Conservation (phyloP, 202 grass and related monocot genomes). For the Brachypodium distachyon region DNA sequence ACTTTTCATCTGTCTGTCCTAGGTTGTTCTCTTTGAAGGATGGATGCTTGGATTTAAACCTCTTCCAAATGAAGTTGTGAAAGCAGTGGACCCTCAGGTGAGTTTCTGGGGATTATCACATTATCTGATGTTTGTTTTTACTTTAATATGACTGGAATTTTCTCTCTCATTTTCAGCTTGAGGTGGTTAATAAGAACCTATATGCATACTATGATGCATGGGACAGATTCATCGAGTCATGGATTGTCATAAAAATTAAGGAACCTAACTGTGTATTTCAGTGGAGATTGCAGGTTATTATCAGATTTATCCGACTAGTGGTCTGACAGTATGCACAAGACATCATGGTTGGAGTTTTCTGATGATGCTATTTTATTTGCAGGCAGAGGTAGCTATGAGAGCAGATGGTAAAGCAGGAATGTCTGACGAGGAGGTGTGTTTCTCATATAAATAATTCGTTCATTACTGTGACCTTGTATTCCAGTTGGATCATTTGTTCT, state of each 20-base stretch:
- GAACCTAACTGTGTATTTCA: slow-evolving; percentile 81
- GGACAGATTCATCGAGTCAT: slow-evolving; percentile 87
- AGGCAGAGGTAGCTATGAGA: slow-evolving; percentile 96
- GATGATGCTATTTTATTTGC: slow-evolving; percentile 24
- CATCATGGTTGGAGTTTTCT: slow-evolving; percentile 7
- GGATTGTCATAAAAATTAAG: slow-evolving; percentile 98
- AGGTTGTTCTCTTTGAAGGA: slow-evolving; percentile 98
- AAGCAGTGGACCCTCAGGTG: slow-evolving; percentile 77
- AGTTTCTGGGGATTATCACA: slow-evolving; percentile 13
- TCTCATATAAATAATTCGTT: slow-evolving; percentile 1
- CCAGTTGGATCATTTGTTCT: slow-evolving; percentile 4
- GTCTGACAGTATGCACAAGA: not conserved
- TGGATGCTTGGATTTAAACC: slow-evolving; percentile 99
- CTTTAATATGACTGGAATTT: not conserved
- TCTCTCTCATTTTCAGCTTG: slow-evolving; percentile 61
- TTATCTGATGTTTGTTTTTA: not conserved
- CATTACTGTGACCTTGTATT: not conserved
- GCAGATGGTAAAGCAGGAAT: slow-evolving; percentile 95
- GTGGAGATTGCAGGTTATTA: slow-evolving; percentile 82
- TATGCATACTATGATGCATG: slow-evolving; percentile 82
- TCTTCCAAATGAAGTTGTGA: slow-evolving; percentile 83
- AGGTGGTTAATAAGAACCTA: slow-evolving; percentile 90
- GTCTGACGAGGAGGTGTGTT: slow-evolving; percentile 78
- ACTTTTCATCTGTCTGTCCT: slow-evolving; percentile 10
- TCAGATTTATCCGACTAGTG: slow-evolving; percentile 5